Evolutionary conservation across 805 yeast genomes (phyloP).

Genomic region (Ogataea paraovalis): DNA sequence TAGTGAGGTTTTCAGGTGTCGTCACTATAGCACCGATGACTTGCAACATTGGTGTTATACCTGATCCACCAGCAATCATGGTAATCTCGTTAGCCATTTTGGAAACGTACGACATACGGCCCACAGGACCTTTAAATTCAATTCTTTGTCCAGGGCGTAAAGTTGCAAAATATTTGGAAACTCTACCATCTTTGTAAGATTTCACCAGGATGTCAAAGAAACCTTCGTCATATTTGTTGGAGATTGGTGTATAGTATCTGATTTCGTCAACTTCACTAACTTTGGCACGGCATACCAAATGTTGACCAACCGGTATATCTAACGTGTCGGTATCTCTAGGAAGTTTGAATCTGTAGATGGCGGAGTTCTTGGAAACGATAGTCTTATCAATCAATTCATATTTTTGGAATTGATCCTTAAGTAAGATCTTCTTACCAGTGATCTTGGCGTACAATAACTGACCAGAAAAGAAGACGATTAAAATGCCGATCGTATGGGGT

Average conservation of each 20-base stretch:
- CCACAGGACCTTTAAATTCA: constrained; percentile 76
- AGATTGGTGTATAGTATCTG: constrained; percentile 75
- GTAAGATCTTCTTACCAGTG: constrained; percentile 37
- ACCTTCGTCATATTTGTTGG: constrained; percentile 65
- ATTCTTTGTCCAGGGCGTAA: constrained; percentile 63
- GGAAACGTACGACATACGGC: constrained; percentile 54
- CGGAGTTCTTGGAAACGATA: constrained; percentile 63
- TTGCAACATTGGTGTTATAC: constrained; percentile 87
- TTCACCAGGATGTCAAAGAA: constrained; percentile 74
- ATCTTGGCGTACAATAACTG: constrained; percentile 35
- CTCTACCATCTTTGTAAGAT: constrained; percentile 68
- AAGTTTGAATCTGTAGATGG: constrained; percentile 70
- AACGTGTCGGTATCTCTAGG: constrained; percentile 56
- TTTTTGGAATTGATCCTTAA: constrained; percentile 52
- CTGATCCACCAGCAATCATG: constrained; percentile 81
- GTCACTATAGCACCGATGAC: constrained; percentile 68
- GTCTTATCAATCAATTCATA: constrained; percentile 74
- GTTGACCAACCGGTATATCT: constrained; percentile 71
- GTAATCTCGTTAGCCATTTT: constrained; percentile 63
- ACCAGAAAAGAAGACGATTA: constrained; percentile 35
- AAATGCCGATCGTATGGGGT: constrained; percentile 39
- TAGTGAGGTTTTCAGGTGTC: constrained; percentile 61
- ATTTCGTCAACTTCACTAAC: constrained; percentile 50
- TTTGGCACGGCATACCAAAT: constrained; percentile 52
- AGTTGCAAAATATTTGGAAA: constrained; percentile 62